These are phyloP conservation scores for Psophocarpus tetragonolobus DNA, from an alignment of 306 rosid species.

Conservation along the genomic window DNA sequence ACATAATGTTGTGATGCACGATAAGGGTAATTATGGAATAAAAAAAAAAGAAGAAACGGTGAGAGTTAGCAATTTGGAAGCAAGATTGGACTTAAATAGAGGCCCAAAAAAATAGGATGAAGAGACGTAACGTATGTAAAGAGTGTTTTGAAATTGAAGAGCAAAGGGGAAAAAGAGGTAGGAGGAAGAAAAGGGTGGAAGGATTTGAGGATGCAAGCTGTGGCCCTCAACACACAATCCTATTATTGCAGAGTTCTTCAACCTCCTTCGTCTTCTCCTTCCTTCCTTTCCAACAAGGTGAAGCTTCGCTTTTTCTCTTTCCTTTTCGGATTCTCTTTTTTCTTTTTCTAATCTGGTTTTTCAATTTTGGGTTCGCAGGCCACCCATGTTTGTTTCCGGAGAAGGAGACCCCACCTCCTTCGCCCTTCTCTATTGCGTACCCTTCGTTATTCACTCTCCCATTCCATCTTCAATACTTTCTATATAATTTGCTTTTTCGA, in stretches of 20 bases:
- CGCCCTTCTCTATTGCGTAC: conserved; percentile 43
- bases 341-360: background rate
- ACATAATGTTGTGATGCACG: no score
- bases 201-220: conserved; percentile 51
- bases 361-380: conserved; percentile 38
- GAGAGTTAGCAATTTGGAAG: no score
- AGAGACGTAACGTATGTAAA: no score
- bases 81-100: no score
- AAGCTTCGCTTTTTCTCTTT: background rate
- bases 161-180: no score
- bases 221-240: conserved; percentile 54
- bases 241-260: conserved; percentile 38
- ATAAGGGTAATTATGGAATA: no score
- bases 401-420: conserved; percentile 19
- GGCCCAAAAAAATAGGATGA: no score
- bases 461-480: background rate
- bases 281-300: conserved; percentile 44
- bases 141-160: no score
- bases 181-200: no score
- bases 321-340: background rate
- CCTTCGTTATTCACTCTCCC: conserved; percentile 38
- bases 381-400: conserved; percentile 32
- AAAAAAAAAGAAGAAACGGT: no score
- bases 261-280: conserved; percentile 45
- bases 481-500: background rate